Evolutionary conservation across 176 grass and related monocot species (phyloP), one percentile per base, ranked within the genome.

Genomic region (Ensete glaucum): DNA sequence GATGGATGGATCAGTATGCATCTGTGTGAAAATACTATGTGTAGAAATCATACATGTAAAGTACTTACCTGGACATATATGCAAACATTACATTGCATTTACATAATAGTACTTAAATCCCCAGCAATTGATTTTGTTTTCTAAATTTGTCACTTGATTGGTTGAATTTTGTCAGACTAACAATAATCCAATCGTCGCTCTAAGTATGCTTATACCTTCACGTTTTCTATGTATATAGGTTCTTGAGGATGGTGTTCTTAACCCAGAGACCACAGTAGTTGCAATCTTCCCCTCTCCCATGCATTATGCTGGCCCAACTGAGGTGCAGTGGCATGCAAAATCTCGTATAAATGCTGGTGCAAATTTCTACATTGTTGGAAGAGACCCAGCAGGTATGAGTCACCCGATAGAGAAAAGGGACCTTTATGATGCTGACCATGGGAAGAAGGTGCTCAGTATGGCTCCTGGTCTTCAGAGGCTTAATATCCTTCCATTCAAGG

Each of bases 311-410:
- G 94, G 94, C 5, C 94, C 94, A 13, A 93, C 94, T 75, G 94
- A 98, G 79, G 94, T 98, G 67, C 94, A 98, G 62, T 98, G 94
- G 94, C 94, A 98, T 80, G 94, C 94, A 69, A 98, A 98, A 56
- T 83, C 94, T 67, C 94, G 94, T 29, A 89, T 93, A 51, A 98
- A 98, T 87, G 94, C 94, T 23, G 94, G 94, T 71, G 94, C 94
- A 52, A 91, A 98, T 81, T 98, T 98, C 84, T 98, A 98, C 67
- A 98, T 98, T 70, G 94, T 98, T 72, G 94, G 94, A 72, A 89
- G 94, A 67, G 94, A 98, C 52, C 94, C 94, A 80, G 94, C 94
- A 78, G 94, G 94, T 59, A 98, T 98, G 94, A 77, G 85, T 16
- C 86, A 98, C 51, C 94, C 94, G 8, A 83, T 64, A 9, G 86